phyloP scores from a whole-genome alignment of 768 basidiomycete genomes.

The Chalciporus chontae region DNA sequence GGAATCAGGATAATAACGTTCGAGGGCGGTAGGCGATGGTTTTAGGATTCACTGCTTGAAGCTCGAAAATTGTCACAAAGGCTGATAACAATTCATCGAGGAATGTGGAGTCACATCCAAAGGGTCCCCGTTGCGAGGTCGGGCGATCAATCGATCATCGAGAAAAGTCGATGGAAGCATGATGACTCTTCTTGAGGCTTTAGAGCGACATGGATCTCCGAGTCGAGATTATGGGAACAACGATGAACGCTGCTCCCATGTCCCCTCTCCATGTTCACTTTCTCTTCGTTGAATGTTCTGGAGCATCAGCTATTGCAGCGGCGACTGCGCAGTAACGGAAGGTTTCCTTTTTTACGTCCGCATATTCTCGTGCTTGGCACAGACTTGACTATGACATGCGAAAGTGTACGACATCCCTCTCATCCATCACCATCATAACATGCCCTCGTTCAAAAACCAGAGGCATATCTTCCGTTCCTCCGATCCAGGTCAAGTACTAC shows the following conservation, averaged over 20 bases:
- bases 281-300: no score
- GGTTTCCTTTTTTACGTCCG: not conserved
- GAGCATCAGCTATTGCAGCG: no score
- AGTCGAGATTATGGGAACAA: not conserved
- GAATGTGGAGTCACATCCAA: no score
- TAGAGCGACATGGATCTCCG: not conserved
- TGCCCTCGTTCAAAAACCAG: constrained; percentile 8
- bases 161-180: no score
- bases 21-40: not conserved
- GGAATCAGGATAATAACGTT: no score
- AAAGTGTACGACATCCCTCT: not conserved
- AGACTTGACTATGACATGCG: not conserved
- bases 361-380: not conserved
- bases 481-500: constrained; percentile 13
- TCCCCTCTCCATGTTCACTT: no score
- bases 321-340: not conserved
- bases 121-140: no score
- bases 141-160: no score
- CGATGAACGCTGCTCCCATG: no score
- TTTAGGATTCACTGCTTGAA: not conserved
- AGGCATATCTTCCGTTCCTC: constrained; percentile 3
- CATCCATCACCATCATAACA: constrained; percentile 8
- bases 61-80: not conserved
- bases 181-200: not conserved
- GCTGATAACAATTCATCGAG: not conserved